phyloP scores from a whole-genome alignment of 306 rosid species.

The Cicer pinnatifidum region DNA sequence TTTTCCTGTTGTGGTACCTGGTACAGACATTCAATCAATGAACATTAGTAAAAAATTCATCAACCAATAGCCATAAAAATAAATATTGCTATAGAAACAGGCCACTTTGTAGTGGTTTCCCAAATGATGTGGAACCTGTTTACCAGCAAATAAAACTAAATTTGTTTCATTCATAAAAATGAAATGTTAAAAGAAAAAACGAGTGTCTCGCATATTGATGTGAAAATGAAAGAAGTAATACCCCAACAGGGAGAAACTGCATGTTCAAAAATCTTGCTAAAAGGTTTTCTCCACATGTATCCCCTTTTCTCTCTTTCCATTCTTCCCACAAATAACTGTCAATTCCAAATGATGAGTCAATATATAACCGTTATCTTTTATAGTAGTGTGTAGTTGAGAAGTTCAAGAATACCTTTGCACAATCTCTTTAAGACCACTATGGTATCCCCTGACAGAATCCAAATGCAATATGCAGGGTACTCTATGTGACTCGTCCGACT shows the following conservation, averaged over 20 bases:
- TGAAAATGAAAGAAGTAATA: conserved; percentile 42
- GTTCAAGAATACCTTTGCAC: conserved; percentile 66
- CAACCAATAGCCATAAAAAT: conserved; percentile 5
- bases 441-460: conserved; percentile 83
- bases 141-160: not conserved
- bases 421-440: conserved; percentile 69
- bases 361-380: not conserved
- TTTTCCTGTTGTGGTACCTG: conserved; percentile 89
- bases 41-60: conserved; percentile 1
- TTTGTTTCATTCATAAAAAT: not conserved
- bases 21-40: conserved; percentile 40
- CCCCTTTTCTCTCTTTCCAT: no score
- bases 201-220: not conserved
- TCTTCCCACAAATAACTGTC: no score
- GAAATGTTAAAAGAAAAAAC: conserved; percentile 3
- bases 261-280: not conserved
- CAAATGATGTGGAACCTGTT: not conserved
- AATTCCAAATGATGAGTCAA: conserved; percentile 18
- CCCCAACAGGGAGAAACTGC: conserved; percentile 69
- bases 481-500: conserved; percentile 48
- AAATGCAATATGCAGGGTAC: conserved; percentile 82
- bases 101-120: not conserved
- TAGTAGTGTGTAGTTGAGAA: conserved; percentile 29
- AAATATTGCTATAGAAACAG: no score
- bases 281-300: no score